Base-by-base conservation (phyloP, 176 grass and related monocot species). In the Echinochloa phyllopogon region DNA sequence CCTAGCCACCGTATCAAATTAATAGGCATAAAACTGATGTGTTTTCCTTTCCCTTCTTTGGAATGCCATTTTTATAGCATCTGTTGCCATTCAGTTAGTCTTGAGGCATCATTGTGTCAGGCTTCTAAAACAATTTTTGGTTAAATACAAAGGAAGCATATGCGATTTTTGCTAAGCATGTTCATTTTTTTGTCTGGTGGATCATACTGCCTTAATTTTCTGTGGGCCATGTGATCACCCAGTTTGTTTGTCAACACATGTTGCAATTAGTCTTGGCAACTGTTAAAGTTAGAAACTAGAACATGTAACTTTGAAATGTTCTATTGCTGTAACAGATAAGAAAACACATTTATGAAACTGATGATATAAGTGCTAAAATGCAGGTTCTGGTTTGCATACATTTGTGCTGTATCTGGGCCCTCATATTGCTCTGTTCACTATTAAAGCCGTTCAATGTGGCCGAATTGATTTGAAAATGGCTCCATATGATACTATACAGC, bases 321-420 rank as follows among this genome's bases (percentile, higher is more conserved):
- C 69, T 78, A 12, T 45, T 29, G 27, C 57, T 83, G 21, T 21
- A 52, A 59, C 38, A 20, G 18, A 67, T 53, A 77, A 40, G 24
- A 38, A 39, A 72, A 38, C 44, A 60, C n/a, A 41, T 65, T 78
- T 86, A 78, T 0, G 0, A 82, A 62, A 50, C 49, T 85, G 59
- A 79, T 51, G 45, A 52, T 64, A 75, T 82, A 21, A 71, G 41
- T 29, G 83, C 72, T 68, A 8, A 74, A 83, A 72, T 87, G 67
- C 89, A 95, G 93, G 96, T 80, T 98, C 93, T 90, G 93, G 96
- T 83, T 87, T 99, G 77, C 96, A 99, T 86, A 99, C 93, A 18
- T 99, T 96, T 90, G 96, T 99, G 63, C 80, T 99, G 67, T 99
- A 99, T 87, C 83, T 99, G 76, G 96, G 96, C 21, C 93, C 93